Evolutionary conservation across 176 grass and related monocot species (phyloP).

Genomic region (Carex cristatella): DNA sequence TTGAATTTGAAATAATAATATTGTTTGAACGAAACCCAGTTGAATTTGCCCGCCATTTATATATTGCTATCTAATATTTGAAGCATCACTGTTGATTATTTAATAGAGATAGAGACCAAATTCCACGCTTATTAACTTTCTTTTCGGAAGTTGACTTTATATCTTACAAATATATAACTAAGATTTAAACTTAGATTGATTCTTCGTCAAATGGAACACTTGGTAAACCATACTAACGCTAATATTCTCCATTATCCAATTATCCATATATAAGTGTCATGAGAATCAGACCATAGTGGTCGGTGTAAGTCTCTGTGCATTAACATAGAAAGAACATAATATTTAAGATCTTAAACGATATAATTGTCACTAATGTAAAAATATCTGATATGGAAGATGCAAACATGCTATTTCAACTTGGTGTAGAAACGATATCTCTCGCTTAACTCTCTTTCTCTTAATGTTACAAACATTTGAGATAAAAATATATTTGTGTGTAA

Average conservation of each 20-base stretch:
- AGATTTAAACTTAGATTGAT: not conserved
- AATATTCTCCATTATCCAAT: not conserved
- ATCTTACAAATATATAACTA: not conserved
- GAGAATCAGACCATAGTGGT: no score
- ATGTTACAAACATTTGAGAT: no score
- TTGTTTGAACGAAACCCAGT: not conserved
- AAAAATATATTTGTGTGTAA: no score
- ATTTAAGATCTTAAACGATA: no score
- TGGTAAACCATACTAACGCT: not conserved
- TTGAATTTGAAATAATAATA: not conserved
- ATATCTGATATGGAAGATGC: no score
- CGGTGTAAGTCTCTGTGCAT: no score
- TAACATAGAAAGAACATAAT: no score
- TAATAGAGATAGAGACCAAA: not conserved
- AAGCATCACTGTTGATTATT: not conserved
- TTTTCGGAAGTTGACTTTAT: not conserved
- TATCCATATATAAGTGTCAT: no score
- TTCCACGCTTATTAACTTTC: not conserved
- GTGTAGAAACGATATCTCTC: no score
- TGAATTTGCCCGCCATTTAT: not conserved
- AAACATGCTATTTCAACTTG: no score
- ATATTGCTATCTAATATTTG: not conserved
- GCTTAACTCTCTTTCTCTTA: no score
- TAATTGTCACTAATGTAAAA: no score
- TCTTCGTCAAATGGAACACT: not conserved